A percentile compares a stretch with the other conserved stretches of the same genome.
Conservation (phyloP, 768 basidiomycete species). For the Podaxis sp. region DNA sequence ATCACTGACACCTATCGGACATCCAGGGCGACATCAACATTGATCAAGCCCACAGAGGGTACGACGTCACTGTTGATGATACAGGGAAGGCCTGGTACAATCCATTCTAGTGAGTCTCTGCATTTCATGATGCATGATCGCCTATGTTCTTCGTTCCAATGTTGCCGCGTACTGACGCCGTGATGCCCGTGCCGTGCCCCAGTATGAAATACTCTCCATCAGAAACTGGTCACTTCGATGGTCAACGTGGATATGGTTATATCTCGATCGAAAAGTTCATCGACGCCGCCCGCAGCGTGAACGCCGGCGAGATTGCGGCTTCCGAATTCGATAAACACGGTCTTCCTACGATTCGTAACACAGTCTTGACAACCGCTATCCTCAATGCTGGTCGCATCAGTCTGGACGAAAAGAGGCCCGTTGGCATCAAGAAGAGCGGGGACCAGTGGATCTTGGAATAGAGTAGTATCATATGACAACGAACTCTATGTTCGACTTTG, state of each 20-base stretch:
- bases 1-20: slow-evolving; percentile 9
- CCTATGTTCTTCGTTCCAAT: slow-evolving; percentile 2
- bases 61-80: slow-evolving; percentile 85
- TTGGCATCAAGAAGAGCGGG: slow-evolving; percentile 68
- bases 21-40: slow-evolving; percentile 84
- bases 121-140: slow-evolving; percentile 5
- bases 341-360: slow-evolving; percentile 87
- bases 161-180: background rate
- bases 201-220: slow-evolving; percentile 96
- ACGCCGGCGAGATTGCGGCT: slow-evolving; percentile 64
- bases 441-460: slow-evolving; percentile 70
- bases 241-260: slow-evolving; percentile 91
- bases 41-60: slow-evolving; percentile 93
- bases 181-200: background rate
- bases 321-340: slow-evolving; percentile 76
- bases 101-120: slow-evolving; percentile 76
- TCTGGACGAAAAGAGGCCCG: slow-evolving; percentile 85
- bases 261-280: slow-evolving; percentile 92
- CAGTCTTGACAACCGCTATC: slow-evolving; percentile 83
- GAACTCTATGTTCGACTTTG: background rate
- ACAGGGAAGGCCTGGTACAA: slow-evolving; percentile 85
- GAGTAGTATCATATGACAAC: slow-evolving; percentile 16
- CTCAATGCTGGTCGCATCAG: slow-evolving; percentile 89
- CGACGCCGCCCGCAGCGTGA: slow-evolving; percentile 78
- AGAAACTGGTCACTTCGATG: slow-evolving; percentile 90